Base-by-base conservation (phyloP, 1,139 yeast genomes). In the Dujonia santamariae region DNA sequence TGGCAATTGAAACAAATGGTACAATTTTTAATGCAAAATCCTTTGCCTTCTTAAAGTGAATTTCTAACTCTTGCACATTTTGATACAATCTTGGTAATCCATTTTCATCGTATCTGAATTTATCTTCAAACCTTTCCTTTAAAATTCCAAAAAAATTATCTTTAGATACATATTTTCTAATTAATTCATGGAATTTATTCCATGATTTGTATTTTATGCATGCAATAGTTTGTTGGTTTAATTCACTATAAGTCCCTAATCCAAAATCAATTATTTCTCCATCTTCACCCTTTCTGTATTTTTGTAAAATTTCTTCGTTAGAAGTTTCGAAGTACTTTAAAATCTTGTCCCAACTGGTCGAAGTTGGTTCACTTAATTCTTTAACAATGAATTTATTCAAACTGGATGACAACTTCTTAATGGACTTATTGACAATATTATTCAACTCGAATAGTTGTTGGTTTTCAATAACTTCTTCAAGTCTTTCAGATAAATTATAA, bases 61-160 rank as follows among this genome's bases (percentile, higher is more conserved):
- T 58, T 41, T 88, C 95, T 37, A 92, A 75, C 48, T 90, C 95
- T 28, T 67, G 69, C 26, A 81, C 75, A 38, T 79, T 80, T 44
- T 78, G 80, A 83, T 95, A 92, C 31, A 90, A 70, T 34, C 78
- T 73, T 5, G 98, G 98, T 26, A 87, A 62, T 4, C 94, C 95
- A 43, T 80, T 74, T 31, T 74, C 79, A 56, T 88, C 96, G 54
- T 85, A 92, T 46, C 94, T 72, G 63, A 92, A 92, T 36, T 64
- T 66, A 40, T 81, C 86, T 49, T 90, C 97, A 60, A 92, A 92
- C 41, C 75, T 64, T 36, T 80, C 85, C 54, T 81, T 78, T 49
- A 84, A 54, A 19, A 81, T 65, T 31, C 65, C 63, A 2, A 80
- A 65, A 15, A 79, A 66, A 14, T 68, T 74, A 32, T 80, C 87